These are phyloP conservation scores for Rhodotorula taiwanensis DNA, from an alignment of 768 basidiomycete genomes.

Conservation along the genomic window DNA sequence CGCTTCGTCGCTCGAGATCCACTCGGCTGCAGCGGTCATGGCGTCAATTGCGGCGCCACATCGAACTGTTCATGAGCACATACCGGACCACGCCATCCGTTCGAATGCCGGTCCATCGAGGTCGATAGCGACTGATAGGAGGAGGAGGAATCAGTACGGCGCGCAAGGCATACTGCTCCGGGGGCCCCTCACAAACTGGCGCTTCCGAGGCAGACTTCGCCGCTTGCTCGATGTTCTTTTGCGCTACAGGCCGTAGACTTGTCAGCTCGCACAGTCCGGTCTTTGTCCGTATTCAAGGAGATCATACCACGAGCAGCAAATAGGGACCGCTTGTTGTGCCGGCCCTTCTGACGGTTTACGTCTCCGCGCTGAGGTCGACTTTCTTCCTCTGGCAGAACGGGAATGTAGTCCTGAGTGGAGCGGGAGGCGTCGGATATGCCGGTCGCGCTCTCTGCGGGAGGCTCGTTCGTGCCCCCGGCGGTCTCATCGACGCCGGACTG, in stretches of 20 bases:
- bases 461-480: constrained; percentile 6
- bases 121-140: constrained; percentile 21
- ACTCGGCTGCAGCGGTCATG: no score
- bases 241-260: constrained; percentile 3
- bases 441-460: neutral
- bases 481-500: constrained; percentile 27
- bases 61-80: no score
- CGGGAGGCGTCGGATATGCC: constrained; percentile 15
- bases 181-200: constrained; percentile 30
- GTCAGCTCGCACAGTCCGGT: no score
- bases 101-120: constrained; percentile 31
- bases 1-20: constrained; percentile 29
- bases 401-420: constrained; percentile 18
- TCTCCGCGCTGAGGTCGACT: constrained; percentile 24
- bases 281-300: no score
- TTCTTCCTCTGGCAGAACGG: constrained; percentile 28
- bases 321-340: constrained; percentile 28
- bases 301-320: constrained; percentile 16
- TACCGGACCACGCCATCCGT: constrained; percentile 8
- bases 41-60: no score
- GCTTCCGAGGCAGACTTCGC: constrained; percentile 23
- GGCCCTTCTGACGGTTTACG: constrained; percentile 31
- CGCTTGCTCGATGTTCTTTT: constrained; percentile 30
- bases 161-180: no score
- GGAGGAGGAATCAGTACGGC: no score